Conservation (phyloP, 2,329 filamentous ascomycete genomes). For the Aspergillus caelatus region DNA sequence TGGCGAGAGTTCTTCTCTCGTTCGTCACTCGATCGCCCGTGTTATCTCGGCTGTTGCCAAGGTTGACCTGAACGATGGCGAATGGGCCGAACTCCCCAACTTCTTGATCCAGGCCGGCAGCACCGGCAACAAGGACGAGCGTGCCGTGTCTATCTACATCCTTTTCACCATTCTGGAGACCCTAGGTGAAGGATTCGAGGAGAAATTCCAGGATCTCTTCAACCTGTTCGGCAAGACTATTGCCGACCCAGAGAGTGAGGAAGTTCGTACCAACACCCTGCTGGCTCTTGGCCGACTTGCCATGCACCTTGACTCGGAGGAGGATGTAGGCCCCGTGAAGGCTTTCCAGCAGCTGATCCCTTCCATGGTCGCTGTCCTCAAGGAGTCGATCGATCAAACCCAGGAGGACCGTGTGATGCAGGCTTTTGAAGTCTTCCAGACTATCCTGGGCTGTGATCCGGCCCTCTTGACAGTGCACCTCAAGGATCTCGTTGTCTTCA, state of each 20-base stretch:
- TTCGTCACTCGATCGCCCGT: constrained; percentile 83
- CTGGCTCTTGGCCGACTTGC: constrained; percentile 85
- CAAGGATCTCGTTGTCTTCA: constrained; percentile 87
- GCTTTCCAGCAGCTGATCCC: constrained; percentile 81
- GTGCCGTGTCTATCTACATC: constrained; percentile 90
- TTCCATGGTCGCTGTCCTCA: constrained; percentile 84
- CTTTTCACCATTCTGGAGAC: constrained; percentile 90
- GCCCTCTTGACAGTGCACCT: constrained; percentile 82
- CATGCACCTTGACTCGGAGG: constrained; percentile 84
- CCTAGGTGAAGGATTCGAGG: constrained; percentile 79
- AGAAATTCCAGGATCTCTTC: constrained; percentile 79
- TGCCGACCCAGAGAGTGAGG: constrained; percentile 83
- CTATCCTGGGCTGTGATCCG: constrained; percentile 85
- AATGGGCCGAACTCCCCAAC: constrained; percentile 80
- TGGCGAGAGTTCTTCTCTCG: constrained; percentile 73
- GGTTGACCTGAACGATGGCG: constrained; percentile 81
- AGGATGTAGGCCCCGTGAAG: constrained; percentile 73
- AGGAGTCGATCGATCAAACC: constrained; percentile 74
- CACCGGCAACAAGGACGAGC: constrained; percentile 73
- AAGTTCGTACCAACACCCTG: constrained; percentile 93
- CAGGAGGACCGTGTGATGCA: constrained; percentile 89
- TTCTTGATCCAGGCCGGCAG: constrained; percentile 78
- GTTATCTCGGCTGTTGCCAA: constrained; percentile 85
- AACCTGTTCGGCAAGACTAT: constrained; percentile 84
- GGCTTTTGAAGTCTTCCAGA: constrained; percentile 96